Evolutionary conservation across 1,284 basidiomycete species (phyloP).

Genomic region (Naganishia liquefaciens): DNA sequence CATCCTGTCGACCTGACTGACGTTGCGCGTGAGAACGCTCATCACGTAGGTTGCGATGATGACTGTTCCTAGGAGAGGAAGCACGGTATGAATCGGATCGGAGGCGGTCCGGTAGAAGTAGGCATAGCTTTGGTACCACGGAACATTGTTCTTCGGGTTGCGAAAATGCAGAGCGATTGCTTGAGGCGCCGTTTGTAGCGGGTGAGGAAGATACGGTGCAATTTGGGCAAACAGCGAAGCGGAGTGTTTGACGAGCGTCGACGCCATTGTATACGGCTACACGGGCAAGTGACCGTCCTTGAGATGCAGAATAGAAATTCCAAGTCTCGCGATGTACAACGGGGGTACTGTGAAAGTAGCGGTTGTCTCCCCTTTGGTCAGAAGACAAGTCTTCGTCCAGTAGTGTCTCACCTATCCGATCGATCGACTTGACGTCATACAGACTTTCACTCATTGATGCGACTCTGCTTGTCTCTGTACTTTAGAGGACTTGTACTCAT

Average conservation of each 20-base stretch:
- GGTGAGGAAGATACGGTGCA: conserved; percentile 26
- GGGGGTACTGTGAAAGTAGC: no score
- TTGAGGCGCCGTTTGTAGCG: conserved; percentile 23
- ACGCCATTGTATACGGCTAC: neutral
- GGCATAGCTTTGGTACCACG: conserved; percentile 17
- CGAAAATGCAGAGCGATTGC: conserved; percentile 21
- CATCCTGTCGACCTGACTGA: conserved; percentile 67
- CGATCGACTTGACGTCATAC: no score
- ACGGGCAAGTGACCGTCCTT: no score
- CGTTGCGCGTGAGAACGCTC: conserved; percentile 67
- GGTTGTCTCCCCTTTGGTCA: no score
- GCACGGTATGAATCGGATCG: conserved; percentile 28
- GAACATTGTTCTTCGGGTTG: conserved; percentile 15
- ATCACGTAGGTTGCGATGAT: conserved; percentile 38
- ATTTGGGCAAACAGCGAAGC: conserved; percentile 10
- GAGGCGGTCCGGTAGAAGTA: conserved; percentile 27
- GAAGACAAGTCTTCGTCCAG: no score
- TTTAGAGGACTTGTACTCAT: neutral
- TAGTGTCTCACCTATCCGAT: neutral
- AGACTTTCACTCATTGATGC: neutral
- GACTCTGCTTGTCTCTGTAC: neutral
- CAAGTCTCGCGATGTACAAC: neutral
- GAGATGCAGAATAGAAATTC: neutral
- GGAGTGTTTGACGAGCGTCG: conserved; percentile 1
- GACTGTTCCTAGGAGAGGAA: conserved; percentile 31